Evolutionary conservation across 164 flowering plant genomes (phyloP), one percentile per base, ranked within the genome.

Genomic region (Cinnamomum chago): DNA sequence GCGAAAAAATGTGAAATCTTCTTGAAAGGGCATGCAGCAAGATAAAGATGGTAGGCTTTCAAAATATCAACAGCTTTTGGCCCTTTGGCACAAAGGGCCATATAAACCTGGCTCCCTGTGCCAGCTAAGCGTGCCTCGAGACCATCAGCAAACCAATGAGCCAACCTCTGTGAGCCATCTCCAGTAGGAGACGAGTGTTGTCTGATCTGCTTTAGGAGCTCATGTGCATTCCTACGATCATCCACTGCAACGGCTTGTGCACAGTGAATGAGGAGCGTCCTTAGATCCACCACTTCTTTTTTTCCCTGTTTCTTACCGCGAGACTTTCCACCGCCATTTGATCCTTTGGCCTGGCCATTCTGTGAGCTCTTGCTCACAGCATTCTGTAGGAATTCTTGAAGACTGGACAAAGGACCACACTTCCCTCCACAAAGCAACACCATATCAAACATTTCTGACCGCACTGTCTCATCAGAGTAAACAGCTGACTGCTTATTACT

Each of bases 101-200:
- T 83, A 70, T 88, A 86, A 50, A 89, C 83, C 81, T 91, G 93
- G 81, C 96, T 87, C n/a, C 97, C 97, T 1, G 85, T 91, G 62
- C 97, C 97, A 65, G 92, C 90, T 78, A 92, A 76, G 60, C 98
- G 95, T 51, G 96, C 98, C 82, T 94, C 96, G 22, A 94, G 90
- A 23, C 88, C 93, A 74, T 90, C 83, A 0, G 96, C 98, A 76
- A 94, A 87, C 72, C 85, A 89, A 74, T 88, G 82, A 51, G 97
- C 93, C 68, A 90, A 68, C 75, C 98, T 84, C 83, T 92, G 92
- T 60, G 74, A 83, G 20, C 92, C 94, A 82, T 94, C 97, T 67
- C 98, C 98, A 70, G 79, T 84, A 35, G 90, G 92, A 72, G 96
- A 87, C 35, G 98, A 83, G 33, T 94, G 92, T 72, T 83, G 89